Evolutionary conservation across 2,329 filamentous ascomycete genomes (phyloP), one percentile per base, ranked within the genome.

Genomic region (Hymenoscyphus infarciens): DNA sequence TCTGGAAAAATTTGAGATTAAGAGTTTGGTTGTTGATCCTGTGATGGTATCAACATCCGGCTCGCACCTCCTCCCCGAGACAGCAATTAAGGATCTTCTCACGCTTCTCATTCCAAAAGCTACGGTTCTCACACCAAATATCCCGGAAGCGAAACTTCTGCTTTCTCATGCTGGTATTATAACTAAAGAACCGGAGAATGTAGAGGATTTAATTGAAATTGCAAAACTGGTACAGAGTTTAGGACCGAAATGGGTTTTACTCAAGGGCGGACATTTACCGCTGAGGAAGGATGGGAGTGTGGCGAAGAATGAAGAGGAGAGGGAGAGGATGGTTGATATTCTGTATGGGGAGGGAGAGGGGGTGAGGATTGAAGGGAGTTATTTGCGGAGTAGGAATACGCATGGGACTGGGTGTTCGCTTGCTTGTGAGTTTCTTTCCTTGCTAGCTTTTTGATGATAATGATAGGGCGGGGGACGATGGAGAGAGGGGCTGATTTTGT

Each of bases 381-480:
- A 89, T 72, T 81, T 91, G 66, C 77, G 81, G 10, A 92, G 89
- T 8, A 88, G 81, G 64, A 94, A 94, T 72, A 98, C 94, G 0
- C 95, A 99, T 72, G 95, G 95, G 0, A 98, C 95, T 0, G 95
- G 95, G 3, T 99, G 95, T 73, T 96, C 92, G 10, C 82, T 98
- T 64, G 95, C 95, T 49, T 97, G 88, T 90, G 75, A 79, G 87
- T 80, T 39, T 63, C 16, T 15, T 22, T 11, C 19, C 25, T 49
- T 49, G 7, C 42, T 49, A 5, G 8, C 11, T 19, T 2, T 49
- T 38, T n/a, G n/a, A n/a, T n/a, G n/a, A n/a, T n/a, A n/a, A n/a
- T n/a, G n/a, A n/a, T n/a, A n/a, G n/a, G n/a, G n/a, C n/a, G n/a
- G n/a, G n/a, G n/a, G n/a, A n/a, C n/a, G 10, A 1, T 69, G 55